phyloP scores from a whole-genome alignment of 169 alveolate genomes.

The Nephromyces sp. region DNA sequence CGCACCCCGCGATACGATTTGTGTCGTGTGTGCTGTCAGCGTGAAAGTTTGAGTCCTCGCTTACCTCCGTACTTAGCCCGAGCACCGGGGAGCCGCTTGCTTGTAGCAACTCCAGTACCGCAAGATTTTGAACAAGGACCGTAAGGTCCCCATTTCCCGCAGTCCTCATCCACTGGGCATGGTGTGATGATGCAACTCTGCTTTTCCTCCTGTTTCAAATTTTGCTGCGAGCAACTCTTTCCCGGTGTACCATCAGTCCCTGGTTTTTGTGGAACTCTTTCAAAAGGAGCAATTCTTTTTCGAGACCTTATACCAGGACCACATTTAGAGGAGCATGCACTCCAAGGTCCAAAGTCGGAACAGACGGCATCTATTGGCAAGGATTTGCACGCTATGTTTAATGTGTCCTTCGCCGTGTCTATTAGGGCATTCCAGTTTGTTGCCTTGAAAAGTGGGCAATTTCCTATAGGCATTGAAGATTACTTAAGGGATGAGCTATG shows the following conservation, averaged over 20 bases:
- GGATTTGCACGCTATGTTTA: constrained; percentile 15
- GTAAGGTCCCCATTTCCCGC: background rate
- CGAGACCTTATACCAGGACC: constrained; percentile 32
- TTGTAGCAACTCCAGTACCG: too few relatives aligned
- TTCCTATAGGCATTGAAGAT: background rate
- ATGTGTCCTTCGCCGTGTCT: background rate
- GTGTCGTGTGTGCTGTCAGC: too few relatives aligned
- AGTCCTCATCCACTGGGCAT: background rate
- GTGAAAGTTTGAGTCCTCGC: too few relatives aligned
- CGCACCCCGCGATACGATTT: too few relatives aligned
- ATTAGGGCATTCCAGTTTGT: constrained; percentile 12
- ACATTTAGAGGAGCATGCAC: constrained; percentile 42
- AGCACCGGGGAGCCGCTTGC: too few relatives aligned
- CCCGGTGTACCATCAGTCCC: constrained; percentile 27
- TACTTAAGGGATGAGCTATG: too few relatives aligned
- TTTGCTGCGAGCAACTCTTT: constrained; percentile 8
- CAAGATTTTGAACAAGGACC: background rate
- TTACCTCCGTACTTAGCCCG: too few relatives aligned
- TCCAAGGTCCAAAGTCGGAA: constrained; percentile 39
- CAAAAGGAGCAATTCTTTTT: constrained; percentile 12
- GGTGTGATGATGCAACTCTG: background rate
- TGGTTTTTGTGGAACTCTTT: constrained; percentile 7
- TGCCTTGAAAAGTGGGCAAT: constrained; percentile 7
- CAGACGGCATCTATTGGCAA: constrained; percentile 35
- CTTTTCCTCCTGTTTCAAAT: background rate